A percentile compares a stretch with the other conserved stretches of the same genome.
phyloP scores from a whole-genome alignment of 345 rosid species.

The Gossypium mustelinum region DNA sequence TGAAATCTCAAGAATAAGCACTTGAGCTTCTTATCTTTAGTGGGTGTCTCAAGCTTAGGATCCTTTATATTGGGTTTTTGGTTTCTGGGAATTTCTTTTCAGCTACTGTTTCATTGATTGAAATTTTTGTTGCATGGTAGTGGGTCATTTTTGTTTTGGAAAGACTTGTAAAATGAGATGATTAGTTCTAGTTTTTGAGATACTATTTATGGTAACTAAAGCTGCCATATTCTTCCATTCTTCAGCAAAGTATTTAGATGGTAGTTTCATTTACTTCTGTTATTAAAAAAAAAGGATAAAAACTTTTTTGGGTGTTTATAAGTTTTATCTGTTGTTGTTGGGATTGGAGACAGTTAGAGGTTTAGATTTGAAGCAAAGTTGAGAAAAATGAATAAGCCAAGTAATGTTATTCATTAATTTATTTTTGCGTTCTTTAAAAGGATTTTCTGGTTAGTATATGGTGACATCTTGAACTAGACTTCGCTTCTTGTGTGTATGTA shows the following conservation, averaged over 20 bases:
- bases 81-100: not conserved
- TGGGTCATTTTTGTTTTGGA: not conserved
- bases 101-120: constrained; percentile 36
- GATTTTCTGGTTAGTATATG: constrained; percentile 3
- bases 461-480: constrained; percentile 12
- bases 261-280: no score
- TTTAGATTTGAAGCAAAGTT: constrained; percentile 54
- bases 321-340: constrained; percentile 27
- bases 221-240: not conserved
- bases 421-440: not conserved
- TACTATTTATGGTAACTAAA: constrained; percentile 5
- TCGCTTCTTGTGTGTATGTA: not conserved
- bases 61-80: constrained; percentile 13
- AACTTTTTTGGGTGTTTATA: not conserved
- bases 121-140: not conserved
- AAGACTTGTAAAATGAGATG: no score
- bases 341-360: constrained; percentile 29
- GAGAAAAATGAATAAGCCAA: constrained; percentile 35
- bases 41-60: not conserved
- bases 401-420: constrained; percentile 18
- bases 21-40: not conserved
- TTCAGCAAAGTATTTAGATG: no score
- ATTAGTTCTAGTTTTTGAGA: not conserved
- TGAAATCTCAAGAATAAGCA: not conserved
- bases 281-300: not conserved